Evolutionary conservation across 306 rosid species (phyloP).

Genomic region (Vachellia pachyceras): DNA sequence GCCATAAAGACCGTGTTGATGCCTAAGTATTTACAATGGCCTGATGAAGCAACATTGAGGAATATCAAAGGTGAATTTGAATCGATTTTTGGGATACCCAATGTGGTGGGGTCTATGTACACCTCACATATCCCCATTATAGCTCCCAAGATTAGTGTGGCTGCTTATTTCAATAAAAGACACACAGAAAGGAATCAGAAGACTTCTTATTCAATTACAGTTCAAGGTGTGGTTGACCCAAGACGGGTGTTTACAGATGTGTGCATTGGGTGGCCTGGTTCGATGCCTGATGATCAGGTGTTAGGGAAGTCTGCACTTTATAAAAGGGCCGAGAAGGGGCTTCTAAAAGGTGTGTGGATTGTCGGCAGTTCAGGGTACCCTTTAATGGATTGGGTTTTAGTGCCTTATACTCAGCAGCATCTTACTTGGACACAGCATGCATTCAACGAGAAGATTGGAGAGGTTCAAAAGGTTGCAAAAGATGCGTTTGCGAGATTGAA

Average conservation of each 20-base stretch:
- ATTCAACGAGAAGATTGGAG: constrained; percentile 86
- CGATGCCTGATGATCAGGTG: constrained; percentile 83
- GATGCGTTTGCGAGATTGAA: constrained; percentile 77
- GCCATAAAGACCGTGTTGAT: constrained; percentile 73
- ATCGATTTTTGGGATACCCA: constrained; percentile 69
- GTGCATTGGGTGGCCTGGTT: constrained; percentile 95
- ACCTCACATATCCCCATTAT: constrained; percentile 84
- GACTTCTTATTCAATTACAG: constrained; percentile 79
- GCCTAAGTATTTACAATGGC: constrained; percentile 84
- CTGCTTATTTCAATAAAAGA: constrained; percentile 77
- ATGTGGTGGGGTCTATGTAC: constrained; percentile 81
- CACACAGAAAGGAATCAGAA: constrained; percentile 86
- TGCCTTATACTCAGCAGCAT: constrained; percentile 73
- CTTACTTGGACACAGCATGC: constrained; percentile 93
- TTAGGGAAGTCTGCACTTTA: constrained; percentile 70
- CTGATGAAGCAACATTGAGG: constrained; percentile 48
- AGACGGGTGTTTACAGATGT: constrained; percentile 79
- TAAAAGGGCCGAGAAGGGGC: constrained; percentile 65
- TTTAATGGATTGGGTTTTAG: constrained; percentile 86
- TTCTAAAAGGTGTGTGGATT: constrained; percentile 69
- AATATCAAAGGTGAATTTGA: constrained; percentile 69
- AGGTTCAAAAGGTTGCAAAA: constrained; percentile 61
- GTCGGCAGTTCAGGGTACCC: constrained; percentile 79
- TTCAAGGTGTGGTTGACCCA: constrained; percentile 84
- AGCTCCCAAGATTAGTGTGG: constrained; percentile 80